A percentile compares a stretch with the other conserved stretches of the same genome.
These are phyloP conservation scores for Cantharellus anzutake DNA, from an alignment of 768 basidiomycete genomes.

Conservation along the genomic window DNA sequence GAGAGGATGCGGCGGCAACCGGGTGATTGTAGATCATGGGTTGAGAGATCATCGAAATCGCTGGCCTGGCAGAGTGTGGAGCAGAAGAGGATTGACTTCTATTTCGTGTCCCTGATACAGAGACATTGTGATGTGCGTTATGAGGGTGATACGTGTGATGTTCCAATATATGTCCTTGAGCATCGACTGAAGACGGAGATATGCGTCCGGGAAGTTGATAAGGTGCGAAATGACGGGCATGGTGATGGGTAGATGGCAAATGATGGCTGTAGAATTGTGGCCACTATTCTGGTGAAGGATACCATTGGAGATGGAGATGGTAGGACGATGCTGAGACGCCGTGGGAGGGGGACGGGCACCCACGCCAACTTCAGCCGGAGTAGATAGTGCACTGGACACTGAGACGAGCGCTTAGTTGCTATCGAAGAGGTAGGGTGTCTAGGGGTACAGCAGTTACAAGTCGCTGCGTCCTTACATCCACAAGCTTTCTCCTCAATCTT, in stretches of 20 bases:
- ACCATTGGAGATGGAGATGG: background rate
- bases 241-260: background rate
- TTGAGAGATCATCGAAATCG: background rate
- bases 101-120: background rate
- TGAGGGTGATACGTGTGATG: background rate
- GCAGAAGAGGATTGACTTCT: background rate
- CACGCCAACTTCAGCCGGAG: background rate
- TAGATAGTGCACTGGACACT: background rate
- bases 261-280: background rate
- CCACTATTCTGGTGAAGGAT: background rate
- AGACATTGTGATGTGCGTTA: background rate
- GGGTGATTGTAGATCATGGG: background rate
- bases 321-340: background rate
- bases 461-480: background rate
- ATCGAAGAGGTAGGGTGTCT: background rate
- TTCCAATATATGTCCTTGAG: background rate
- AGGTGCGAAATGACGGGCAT: background rate
- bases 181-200: background rate
- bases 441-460: background rate
- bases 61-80: background rate
- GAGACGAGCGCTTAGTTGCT: background rate
- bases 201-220: background rate
- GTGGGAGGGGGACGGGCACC: background rate
- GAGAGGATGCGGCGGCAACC: background rate
- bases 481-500: background rate